These are phyloP conservation scores for Ceratocystis cubensis DNA, from an alignment of 2,329 filamentous ascomycete species.

Conservation along the genomic window DNA sequence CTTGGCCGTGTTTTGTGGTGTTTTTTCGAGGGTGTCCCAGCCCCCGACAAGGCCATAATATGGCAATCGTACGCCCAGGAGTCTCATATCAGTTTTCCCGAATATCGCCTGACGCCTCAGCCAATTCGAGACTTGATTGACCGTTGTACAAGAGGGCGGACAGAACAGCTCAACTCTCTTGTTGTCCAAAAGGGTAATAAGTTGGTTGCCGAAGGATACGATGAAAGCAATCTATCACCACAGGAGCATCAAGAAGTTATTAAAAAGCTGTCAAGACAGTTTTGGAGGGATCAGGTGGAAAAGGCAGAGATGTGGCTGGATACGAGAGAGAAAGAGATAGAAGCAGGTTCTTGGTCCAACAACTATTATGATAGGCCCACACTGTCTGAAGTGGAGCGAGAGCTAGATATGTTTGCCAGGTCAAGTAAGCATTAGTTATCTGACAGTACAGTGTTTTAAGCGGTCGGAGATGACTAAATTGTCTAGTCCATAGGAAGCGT, in stretches of 20 bases:
- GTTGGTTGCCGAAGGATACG: slow-evolving; percentile 30
- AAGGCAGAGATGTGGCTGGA: slow-evolving; percentile 37
- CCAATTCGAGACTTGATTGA: slow-evolving; percentile 38
- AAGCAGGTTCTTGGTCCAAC: slow-evolving; percentile 35
- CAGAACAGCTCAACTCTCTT: slow-evolving; percentile 33
- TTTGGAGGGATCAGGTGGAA: slow-evolving; percentile 39
- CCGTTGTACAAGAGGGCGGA: slow-evolving; percentile 39
- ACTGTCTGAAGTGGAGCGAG: slow-evolving; percentile 33
- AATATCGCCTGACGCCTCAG: slow-evolving; percentile 36
- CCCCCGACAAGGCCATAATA: slow-evolving; percentile 42
- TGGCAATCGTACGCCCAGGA: slow-evolving; percentile 49
- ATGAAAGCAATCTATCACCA: slow-evolving; percentile 16
- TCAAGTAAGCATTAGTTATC: not conserved
- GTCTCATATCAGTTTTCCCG: slow-evolving; percentile 44
- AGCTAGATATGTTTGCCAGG: slow-evolving; percentile 25
- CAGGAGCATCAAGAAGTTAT: slow-evolving; percentile 28
- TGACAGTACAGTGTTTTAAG: too few relatives aligned
- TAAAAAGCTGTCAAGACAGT: slow-evolving; percentile 29
- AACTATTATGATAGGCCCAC: slow-evolving; percentile 40
- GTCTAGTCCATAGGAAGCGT: too few relatives aligned
- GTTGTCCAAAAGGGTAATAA: slow-evolving; percentile 36
- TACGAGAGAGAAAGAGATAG: slow-evolving; percentile 29
- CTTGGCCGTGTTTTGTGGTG: slow-evolving; percentile 50
- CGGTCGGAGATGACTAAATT: too few relatives aligned
- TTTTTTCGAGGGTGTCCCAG: slow-evolving; percentile 48